Evolutionary conservation across 768 basidiomycete species (phyloP).

Genomic region (Leccinum longicurvipes): DNA sequence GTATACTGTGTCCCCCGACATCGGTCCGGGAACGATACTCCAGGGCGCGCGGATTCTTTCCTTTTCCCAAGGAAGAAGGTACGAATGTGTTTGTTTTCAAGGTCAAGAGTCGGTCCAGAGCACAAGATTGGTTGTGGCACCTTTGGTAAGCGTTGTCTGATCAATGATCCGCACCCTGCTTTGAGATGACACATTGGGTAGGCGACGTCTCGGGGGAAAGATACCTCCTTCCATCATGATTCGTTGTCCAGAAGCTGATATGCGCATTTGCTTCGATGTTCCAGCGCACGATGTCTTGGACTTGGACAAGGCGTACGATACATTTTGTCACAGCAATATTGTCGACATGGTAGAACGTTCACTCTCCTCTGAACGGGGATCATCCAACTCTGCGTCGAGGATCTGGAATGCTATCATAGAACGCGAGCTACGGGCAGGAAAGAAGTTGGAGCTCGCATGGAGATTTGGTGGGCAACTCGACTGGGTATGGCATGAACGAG

Average conservation of each 20-base stretch:
- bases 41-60: slow-evolving; percentile 48
- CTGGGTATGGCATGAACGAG: slow-evolving; percentile 79
- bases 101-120: slow-evolving; percentile 68
- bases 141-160: slow-evolving; percentile 55
- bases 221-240: slow-evolving; percentile 72
- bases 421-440: slow-evolving; percentile 50
- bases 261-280: slow-evolving; percentile 66
- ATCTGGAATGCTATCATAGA: slow-evolving; percentile 65
- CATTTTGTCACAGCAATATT: slow-evolving; percentile 61
- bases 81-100: slow-evolving; percentile 90
- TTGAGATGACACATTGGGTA: slow-evolving; percentile 27
- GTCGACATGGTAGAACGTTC: slow-evolving; percentile 58
- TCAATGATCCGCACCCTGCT: background rate
- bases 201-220: slow-evolving; percentile 69
- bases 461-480: slow-evolving; percentile 68
- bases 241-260: slow-evolving; percentile 61
- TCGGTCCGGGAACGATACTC: slow-evolving; percentile 36
- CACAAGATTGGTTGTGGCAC: slow-evolving; percentile 88
- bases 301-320: slow-evolving; percentile 38
- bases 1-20: slow-evolving; percentile 62
- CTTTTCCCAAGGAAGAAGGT: slow-evolving; percentile 57
- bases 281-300: slow-evolving; percentile 46
- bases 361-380: slow-evolving; percentile 39
- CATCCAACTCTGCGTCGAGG: slow-evolving; percentile 20
- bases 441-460: slow-evolving; percentile 75